Base-by-base conservation (phyloP, 2,329 filamentous ascomycete species). In the Penicillium sp. region DNA sequence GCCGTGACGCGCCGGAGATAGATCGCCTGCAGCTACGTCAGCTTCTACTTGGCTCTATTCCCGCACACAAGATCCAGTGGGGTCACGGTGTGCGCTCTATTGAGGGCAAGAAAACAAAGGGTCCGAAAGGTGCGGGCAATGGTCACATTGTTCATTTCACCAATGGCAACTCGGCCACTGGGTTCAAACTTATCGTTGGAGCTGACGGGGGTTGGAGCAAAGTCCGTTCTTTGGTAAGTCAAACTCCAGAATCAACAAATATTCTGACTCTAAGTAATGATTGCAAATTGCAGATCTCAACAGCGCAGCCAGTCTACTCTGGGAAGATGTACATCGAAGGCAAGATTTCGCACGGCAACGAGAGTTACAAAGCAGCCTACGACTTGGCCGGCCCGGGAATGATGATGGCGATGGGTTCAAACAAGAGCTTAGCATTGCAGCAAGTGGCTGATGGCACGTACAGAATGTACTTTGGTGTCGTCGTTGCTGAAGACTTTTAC, bases 1-100 rank as follows among this genome's bases (percentile, higher is more conserved):
- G 63, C 4, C 61, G 59, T 5, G 69, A 73, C 43, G 60, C 69
- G 14, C 77, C 77, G 1, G 77, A 79, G 62, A 76, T 79, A 33
- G 77, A 79, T 61, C 73, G 77, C 2, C 52, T 57, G 13, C 68
- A 72, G 39, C 54, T 79, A 52, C 65, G 73, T 9, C 43, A 64
- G n/a, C 56, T 78, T 22, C 66, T 79, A 2, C 62, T 78, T n/a
- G 59, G 66, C 10, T 68, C 71, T 1, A 62, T 79, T 3, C 71
- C 74, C 0, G 55, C 57, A 3, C 62, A 69, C 3, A 71, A 62
- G 47, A 66, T 79, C 21, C 58, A 57, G 27, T 78, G 76, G 77
- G 69, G 65, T 3, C 46, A 53, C 14, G 61, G 59, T 19, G 62
- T 74, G 9, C 51, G 60, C 22, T 35, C 43, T 9, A 65, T 71